phyloP scores from a whole-genome alignment of 371 early-diverging fungal genomes.

The Mucor sp. region DNA sequence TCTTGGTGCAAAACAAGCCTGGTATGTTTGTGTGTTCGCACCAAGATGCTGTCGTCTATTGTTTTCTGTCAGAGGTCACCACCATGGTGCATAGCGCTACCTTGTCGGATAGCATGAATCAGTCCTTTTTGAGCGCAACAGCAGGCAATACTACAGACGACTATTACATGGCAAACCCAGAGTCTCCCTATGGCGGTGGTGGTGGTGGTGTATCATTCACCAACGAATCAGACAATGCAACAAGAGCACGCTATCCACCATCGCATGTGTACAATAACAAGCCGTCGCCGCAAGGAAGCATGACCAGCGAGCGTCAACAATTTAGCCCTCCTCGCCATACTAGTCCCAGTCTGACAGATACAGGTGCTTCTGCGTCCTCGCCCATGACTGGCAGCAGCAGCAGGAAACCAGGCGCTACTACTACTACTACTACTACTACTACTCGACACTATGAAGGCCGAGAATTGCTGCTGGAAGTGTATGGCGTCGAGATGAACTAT shows the following conservation, averaged over 20 bases:
- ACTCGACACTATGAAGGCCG: conserved; percentile 42
- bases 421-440: too few relatives aligned
- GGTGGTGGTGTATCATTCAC: not conserved
- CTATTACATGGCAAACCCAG: conserved; percentile 11
- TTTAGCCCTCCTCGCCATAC: conserved; percentile 22
- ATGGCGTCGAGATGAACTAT: conserved; percentile 71
- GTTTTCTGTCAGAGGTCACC: conserved; percentile 56
- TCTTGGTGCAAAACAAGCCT: conserved; percentile 74
- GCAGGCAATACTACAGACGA: not conserved
- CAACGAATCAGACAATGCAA: not conserved
- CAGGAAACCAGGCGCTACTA: not conserved
- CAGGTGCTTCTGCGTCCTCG: conserved; percentile 12
- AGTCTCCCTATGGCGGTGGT: conserved; percentile 28
- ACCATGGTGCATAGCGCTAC: not conserved
- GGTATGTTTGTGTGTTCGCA: conserved; percentile 73
- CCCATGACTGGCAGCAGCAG: not conserved
- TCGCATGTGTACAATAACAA: conserved; percentile 16
- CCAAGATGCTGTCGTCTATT: conserved; percentile 60
- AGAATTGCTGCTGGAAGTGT: conserved; percentile 72
- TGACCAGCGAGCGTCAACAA: conserved; percentile 27
- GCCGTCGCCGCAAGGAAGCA: conserved; percentile 36
- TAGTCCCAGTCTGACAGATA: conserved; percentile 26
- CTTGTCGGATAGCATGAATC: conserved; percentile 13
- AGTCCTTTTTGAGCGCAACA: conserved; percentile 1
- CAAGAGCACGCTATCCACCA: conserved; percentile 19